These are phyloP conservation scores for Senecio squalidus DNA, from an alignment of 140 eudicot genomes.

Conservation along the genomic window DNA sequence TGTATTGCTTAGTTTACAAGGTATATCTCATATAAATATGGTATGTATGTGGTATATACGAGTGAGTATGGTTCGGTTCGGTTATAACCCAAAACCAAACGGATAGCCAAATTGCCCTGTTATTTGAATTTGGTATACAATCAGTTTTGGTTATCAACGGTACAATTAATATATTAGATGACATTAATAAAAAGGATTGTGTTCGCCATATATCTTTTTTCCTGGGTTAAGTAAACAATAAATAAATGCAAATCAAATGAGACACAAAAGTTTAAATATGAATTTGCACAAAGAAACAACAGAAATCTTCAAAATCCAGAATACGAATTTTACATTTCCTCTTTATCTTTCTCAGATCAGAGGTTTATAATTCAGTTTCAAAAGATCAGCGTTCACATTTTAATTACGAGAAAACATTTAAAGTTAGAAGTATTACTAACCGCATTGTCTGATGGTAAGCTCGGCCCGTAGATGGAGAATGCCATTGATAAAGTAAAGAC, in stretches of 20 bases:
- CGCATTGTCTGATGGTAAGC: slow-evolving; percentile 58
- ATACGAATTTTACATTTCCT: slow-evolving; percentile 29
- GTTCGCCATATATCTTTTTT: too few species aligned
- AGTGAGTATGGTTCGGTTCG: too few species aligned
- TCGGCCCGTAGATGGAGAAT: slow-evolving; percentile 74
- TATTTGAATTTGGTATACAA: too few species aligned
- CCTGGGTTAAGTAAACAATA: neutral
- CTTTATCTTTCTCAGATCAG: slow-evolving; percentile 1
- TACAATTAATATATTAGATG: too few species aligned
- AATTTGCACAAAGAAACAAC: slow-evolving; percentile 8
- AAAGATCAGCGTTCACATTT: neutral
- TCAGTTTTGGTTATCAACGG: too few species aligned
- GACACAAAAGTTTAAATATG: neutral
- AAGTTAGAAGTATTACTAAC: slow-evolving; percentile 10
- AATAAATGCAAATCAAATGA: neutral
- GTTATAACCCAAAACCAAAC: too few species aligned
- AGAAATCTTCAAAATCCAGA: slow-evolving; percentile 1
- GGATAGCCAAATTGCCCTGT: too few species aligned
- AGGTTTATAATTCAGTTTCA: slow-evolving; percentile 3
- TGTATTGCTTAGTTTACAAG: too few species aligned
- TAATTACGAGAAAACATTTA: neutral
- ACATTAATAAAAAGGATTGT: too few species aligned
- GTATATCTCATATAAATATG: too few species aligned
- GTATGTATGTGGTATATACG: too few species aligned
- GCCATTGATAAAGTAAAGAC: slow-evolving; percentile 71